These are phyloP conservation scores for Debaryomyces psychrophilus DNA, from an alignment of 1,139 yeast species.

Conservation along the genomic window DNA sequence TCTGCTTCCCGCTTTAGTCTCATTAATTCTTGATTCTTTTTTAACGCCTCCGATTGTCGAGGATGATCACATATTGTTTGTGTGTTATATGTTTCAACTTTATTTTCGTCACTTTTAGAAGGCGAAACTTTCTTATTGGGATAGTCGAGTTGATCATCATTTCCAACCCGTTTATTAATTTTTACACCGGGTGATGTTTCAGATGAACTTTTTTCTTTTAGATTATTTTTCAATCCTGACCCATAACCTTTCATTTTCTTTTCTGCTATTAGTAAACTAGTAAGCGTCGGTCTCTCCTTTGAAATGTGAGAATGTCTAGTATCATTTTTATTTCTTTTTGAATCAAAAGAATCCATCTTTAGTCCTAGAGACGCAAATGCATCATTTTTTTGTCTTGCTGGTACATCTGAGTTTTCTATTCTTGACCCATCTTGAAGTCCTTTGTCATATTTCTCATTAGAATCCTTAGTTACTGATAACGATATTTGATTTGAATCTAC, in stretches of 20 bases:
- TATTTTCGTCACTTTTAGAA: neutral
- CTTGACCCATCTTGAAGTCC: neutral
- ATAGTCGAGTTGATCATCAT: neutral
- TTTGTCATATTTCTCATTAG: neutral
- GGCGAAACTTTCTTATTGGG: neutral
- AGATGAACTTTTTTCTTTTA: neutral
- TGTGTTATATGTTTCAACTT: neutral
- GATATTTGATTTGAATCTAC: neutral
- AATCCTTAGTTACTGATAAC: neutral
- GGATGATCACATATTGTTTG: slow-evolving; percentile 2
- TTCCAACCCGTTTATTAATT: neutral
- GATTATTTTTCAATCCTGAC: neutral
- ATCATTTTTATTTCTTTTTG: slow-evolving; percentile 23
- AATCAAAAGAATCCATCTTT: slow-evolving; percentile 27
- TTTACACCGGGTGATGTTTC: neutral
- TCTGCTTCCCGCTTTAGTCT: slow-evolving; percentile 49
- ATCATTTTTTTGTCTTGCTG: slow-evolving; percentile 12
- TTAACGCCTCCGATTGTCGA: slow-evolving; percentile 15
- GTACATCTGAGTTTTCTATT: slow-evolving; percentile 5
- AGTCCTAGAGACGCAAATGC: slow-evolving; percentile 37
- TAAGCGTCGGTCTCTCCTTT: slow-evolving; percentile 33
- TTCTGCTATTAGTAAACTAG: slow-evolving; percentile 38
- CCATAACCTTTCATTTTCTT: slow-evolving; percentile 21
- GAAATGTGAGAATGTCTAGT: slow-evolving; percentile 14
- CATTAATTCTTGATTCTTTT: slow-evolving; percentile 19